Conservation (phyloP, 768 basidiomycete genomes). For the Holtermanniella nyarrowii region DNA sequence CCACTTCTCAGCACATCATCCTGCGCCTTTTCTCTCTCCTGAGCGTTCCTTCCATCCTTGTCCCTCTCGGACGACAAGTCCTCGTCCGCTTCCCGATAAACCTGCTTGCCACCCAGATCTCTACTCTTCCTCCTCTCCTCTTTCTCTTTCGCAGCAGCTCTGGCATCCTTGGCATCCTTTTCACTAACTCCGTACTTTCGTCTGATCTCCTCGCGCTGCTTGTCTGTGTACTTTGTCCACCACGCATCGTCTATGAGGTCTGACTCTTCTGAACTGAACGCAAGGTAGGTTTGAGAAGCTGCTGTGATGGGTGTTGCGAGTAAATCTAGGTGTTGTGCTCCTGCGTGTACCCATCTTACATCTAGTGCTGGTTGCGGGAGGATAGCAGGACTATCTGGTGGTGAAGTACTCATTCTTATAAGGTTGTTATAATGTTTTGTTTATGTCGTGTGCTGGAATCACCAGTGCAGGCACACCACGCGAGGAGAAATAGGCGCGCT, state of each 20-base stretch:
- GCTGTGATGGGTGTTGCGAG: conserved; percentile 33
- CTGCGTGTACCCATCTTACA: conserved; percentile 36
- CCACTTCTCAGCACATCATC: conserved; percentile 8
- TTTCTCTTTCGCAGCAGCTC: conserved; percentile 17
- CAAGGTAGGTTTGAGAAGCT: conserved; percentile 30
- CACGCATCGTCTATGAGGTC: conserved; percentile 29
- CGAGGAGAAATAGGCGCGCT: no score
- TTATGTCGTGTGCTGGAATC: no score
- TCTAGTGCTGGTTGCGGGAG: conserved; percentile 24
- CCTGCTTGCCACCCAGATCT: conserved; percentile 9
- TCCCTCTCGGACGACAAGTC: not conserved
- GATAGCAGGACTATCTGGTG: conserved; percentile 8
- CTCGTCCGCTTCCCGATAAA: conserved; percentile 7
- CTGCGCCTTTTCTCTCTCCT: conserved; percentile 3
- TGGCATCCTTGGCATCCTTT: conserved; percentile 25
- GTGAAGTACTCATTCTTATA: no score
- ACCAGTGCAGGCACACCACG: no score
- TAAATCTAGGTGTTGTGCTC: conserved; percentile 35
- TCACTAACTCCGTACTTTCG: conserved; percentile 23
- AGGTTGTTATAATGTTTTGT: no score
- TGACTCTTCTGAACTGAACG: conserved; percentile 30
- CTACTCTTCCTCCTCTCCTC: conserved; percentile 9
- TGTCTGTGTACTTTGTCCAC: conserved; percentile 11
- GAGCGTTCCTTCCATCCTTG: conserved; percentile 6
- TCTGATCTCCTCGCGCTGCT: conserved; percentile 10